Percentiles rank a stretch among this genome's conserved stretches.
Evolutionary conservation across 176 grass and related monocot species (phyloP).

Genomic region (Oryza rufipogon): DNA sequence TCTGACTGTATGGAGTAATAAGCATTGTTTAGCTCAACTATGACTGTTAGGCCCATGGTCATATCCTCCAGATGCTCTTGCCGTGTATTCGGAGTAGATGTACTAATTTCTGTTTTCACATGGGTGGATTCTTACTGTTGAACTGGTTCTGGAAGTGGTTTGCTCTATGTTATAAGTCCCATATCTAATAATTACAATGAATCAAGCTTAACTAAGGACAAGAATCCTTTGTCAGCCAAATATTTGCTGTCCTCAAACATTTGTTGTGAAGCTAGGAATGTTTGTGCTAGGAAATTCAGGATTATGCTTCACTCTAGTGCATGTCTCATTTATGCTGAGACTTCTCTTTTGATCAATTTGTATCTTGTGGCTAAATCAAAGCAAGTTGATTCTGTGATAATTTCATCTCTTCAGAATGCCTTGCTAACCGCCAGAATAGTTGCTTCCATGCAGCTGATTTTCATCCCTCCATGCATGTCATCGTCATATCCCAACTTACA

Average conservation of each 20-base stretch:
- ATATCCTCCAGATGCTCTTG: not conserved
- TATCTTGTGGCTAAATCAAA: not conserved
- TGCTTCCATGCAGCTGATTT: not conserved
- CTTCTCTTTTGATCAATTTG: conserved; percentile 5
- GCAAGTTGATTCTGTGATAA: not conserved
- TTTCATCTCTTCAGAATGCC: conserved; percentile 19
- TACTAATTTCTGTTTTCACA: not conserved
- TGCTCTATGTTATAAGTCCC: not conserved
- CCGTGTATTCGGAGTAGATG: not conserved
- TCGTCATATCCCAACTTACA: not conserved
- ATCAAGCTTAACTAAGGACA: not conserved
- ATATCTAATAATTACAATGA: conserved; percentile 5
- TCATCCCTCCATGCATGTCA: conserved; percentile 5
- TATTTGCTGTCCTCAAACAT: conserved; percentile 3
- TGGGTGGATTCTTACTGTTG: not conserved
- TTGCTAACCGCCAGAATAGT: not conserved
- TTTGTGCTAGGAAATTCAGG: not conserved
- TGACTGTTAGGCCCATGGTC: not conserved
- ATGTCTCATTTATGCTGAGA: not conserved
- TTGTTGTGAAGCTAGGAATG: not conserved
- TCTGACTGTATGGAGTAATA: not conserved
- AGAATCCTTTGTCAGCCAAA: conserved; percentile 10
- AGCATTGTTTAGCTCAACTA: conserved; percentile 8
- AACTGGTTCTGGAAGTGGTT: conserved; percentile 6
- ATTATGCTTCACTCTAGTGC: not conserved